These are phyloP conservation scores for Cryptococcus sp. DNA, from an alignment of 1,284 basidiomycete genomes.

Conservation along the genomic window DNA sequence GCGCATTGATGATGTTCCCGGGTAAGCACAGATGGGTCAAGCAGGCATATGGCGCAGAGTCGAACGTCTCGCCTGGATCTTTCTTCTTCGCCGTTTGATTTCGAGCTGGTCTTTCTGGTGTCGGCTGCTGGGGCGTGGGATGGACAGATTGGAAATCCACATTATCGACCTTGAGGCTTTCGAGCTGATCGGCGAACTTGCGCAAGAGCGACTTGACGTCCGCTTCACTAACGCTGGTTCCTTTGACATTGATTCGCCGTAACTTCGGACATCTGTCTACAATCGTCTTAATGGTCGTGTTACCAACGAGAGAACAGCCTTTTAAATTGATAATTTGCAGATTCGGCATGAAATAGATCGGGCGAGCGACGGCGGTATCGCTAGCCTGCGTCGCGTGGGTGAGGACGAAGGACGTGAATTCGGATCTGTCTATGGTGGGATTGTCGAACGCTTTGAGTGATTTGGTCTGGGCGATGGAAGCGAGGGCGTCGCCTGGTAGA, in stretches of 20 bases:
- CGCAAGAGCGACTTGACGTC: conserved; percentile 25
- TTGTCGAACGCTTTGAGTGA: conserved; percentile 26
- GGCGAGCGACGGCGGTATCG: conserved; percentile 31
- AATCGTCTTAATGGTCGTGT: conserved; percentile 23
- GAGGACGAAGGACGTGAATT: conserved; percentile 22
- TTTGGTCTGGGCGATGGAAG: conserved; percentile 17
- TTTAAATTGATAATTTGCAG: conserved; percentile 35
- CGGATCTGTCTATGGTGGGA: background rate
- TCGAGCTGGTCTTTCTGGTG: background rate
- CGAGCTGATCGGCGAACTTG: conserved; percentile 26
- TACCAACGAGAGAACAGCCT: conserved; percentile 25
- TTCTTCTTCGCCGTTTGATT: background rate
- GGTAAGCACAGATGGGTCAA: conserved; percentile 39
- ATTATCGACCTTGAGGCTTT: conserved; percentile 33
- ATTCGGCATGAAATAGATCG: conserved; percentile 29
- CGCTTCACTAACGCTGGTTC: conserved; percentile 28
- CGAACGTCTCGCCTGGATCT: conserved; percentile 21
- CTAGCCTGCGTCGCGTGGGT: conserved; percentile 20
- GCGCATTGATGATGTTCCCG: conserved; percentile 26
- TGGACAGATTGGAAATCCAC: conserved; percentile 17
- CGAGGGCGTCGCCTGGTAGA: conserved; percentile 27
- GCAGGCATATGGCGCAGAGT: conserved; percentile 16
- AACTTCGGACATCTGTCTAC: conserved; percentile 20
- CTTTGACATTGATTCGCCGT: conserved; percentile 32
- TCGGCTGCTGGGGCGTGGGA: background rate